Base-by-base conservation (phyloP, 2,329 filamentous ascomycete genomes). In the Sodiomyces alkalinus region DNA sequence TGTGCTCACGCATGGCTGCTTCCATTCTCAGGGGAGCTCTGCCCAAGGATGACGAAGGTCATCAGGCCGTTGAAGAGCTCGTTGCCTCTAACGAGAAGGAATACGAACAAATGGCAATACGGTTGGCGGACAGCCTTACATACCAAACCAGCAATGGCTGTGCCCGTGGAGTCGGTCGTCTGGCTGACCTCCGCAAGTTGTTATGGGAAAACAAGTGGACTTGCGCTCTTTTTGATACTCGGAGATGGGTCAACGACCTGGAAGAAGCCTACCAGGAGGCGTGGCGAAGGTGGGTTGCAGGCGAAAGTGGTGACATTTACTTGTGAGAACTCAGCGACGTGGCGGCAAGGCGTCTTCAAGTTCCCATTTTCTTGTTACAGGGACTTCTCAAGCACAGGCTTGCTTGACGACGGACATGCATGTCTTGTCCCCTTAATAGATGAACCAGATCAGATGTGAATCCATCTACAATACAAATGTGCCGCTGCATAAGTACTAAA, bases 1-100 rank as follows among this genome's bases (percentile, higher is more conserved):
- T 98, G 90, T 98, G 90, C 53, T 92, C 83, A 23, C 80, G 90
- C 30, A 98, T 98, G 80, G 90, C 87, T 6, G 86, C 90, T 6
- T 93, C 83, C 8, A 96, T 98, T 32, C 64, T 98, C 17, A 80
- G 74, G 38, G 90, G 90, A 11, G 90, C 90, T 0, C 57, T 98
- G 4, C 90, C 90, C 0, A 77, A 74, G 39, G 64, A 60, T 1
- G 54, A 60, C 2, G 70, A 73, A n/a, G 85, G 87, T 3, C 55
- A 58, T 6, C 60, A 58, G 32, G 80, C 79, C 1, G 77, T 77
- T 1, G 49, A 55, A 12, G 83, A 94, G 33, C 63, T 98, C 17
- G 83, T 93, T 32, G 81, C 80, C 1, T 55, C 52, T 4, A 74
- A 70, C 31, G 90, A 98, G 40, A 68, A 74, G 21, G 74, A 90